Evolutionary conservation across 345 rosid genomes (phyloP), one percentile per base, ranked within the genome.

Genomic region (Chamaenerion angustifolium): DNA sequence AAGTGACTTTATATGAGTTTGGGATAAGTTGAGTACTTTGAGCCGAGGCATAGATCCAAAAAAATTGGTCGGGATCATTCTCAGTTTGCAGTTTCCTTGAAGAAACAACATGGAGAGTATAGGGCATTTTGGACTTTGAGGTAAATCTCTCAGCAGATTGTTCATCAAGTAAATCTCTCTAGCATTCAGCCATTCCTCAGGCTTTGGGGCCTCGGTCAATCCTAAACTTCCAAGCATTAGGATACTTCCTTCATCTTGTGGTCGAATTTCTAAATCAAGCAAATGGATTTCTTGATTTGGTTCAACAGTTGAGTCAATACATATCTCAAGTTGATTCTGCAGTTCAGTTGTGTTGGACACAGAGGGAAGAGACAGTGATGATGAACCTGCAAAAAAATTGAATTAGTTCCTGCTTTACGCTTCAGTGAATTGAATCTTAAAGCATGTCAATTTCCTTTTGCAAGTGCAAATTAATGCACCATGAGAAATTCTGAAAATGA

Each of bases 1-100:
- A 57, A 71, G 63, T 21, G 60, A 48, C 49, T 60, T 71, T 43
- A 64, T 52, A 23, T 50, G 42, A 56, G 75, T 71, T 47, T 40
- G 8, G 12, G 67, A 67, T 43, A 67, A 45, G 61, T 67, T 54
- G 4, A 66, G 49, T 2, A 49, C 58, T 46, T 66, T 47, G 41
- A 71, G 56, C 37, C 11, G 27, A 27, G 63, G 48, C 71, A 71
- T 66, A 46, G 27, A 14, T 8, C 35, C 44, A n/a, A 70, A 71
- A 51, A 64, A 66, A 1, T 49, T 16, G 17, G 45, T 43, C 31
- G 76, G 61, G 11, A 63, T 49, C 17, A 5, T 43, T 46, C 61
- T 56, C 12, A 63, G 47, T 37, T 54, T 62, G 25, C 4, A 25
- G 35, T 63, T 71, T 45, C 53, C 46, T 10, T 47, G 60, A 19